phyloP scores from a whole-genome alignment of 805 yeast species.

The Clavispora santaluciae region DNA sequence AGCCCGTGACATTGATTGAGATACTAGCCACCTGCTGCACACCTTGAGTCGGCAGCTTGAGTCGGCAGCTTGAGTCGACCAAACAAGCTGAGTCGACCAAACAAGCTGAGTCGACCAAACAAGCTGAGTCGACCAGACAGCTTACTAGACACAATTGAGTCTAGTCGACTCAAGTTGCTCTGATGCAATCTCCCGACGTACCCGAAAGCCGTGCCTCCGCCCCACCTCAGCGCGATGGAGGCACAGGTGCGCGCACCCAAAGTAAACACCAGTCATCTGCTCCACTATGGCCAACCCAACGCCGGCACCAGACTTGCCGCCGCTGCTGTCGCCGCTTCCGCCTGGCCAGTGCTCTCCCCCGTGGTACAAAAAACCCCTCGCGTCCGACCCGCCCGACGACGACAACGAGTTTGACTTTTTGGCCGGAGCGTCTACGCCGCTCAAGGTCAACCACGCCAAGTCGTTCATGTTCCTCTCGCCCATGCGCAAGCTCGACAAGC shows the following conservation, averaged over 20 bases:
- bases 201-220: too few species aligned
- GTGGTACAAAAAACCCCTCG: slow-evolving; percentile 8
- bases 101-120: too few species aligned
- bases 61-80: too few species aligned
- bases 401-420: slow-evolving; percentile 12
- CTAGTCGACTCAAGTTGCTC: too few species aligned
- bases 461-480: slow-evolving; percentile 28
- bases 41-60: too few species aligned
- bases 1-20: too few species aligned
- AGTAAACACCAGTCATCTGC: neutral
- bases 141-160: too few species aligned
- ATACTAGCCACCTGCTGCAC: too few species aligned
- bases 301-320: neutral
- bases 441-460: slow-evolving; percentile 11
- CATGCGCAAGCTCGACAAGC: slow-evolving; percentile 28
- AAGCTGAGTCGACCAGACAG: too few species aligned
- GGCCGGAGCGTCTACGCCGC: slow-evolving; percentile 23
- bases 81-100: too few species aligned
- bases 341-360: slow-evolving; percentile 4
- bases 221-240: too few species aligned
- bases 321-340: slow-evolving; percentile 5
- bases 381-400: slow-evolving; percentile 5
- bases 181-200: too few species aligned
- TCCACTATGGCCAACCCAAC: neutral
- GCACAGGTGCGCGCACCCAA: neutral